These are phyloP conservation scores for Kodamaea jinghongensis DNA, from an alignment of 805 yeast species.

Conservation along the genomic window DNA sequence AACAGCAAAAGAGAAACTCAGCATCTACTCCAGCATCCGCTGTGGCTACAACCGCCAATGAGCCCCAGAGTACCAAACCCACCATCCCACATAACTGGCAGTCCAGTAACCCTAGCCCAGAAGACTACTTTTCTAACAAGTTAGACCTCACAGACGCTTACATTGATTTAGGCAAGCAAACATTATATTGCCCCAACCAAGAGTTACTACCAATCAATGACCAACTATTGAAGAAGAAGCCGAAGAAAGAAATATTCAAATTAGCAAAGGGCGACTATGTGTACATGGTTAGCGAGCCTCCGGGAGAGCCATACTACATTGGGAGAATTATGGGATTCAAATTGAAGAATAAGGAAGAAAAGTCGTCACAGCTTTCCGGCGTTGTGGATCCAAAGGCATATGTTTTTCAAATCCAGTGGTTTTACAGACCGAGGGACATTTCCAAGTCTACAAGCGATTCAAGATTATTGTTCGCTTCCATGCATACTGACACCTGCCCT, in stretches of 20 bases:
- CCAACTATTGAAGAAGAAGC: constrained; percentile 4
- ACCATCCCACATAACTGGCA: constrained; percentile 50
- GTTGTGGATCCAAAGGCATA: constrained; percentile 47
- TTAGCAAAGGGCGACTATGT: constrained; percentile 62
- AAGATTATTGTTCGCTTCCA: constrained; percentile 74
- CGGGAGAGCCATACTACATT: constrained; percentile 90
- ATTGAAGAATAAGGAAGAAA: neutral
- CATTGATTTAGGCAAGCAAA: constrained; percentile 36
- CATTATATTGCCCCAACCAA: constrained; percentile 38
- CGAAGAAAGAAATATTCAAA: constrained; percentile 26
- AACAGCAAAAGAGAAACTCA: neutral
- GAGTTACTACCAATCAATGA: constrained; percentile 10
- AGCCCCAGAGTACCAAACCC: constrained; percentile 1
- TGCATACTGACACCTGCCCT: constrained; percentile 85
- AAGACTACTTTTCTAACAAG: constrained; percentile 42
- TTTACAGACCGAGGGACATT: constrained; percentile 83
- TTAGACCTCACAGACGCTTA: constrained; percentile 43
- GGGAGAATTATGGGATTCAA: constrained; percentile 78
- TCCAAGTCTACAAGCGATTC: constrained; percentile 66
- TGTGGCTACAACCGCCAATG: neutral
- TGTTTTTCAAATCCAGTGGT: constrained; percentile 80
- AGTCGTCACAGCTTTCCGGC: neutral
- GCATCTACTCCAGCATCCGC: constrained; percentile 1
- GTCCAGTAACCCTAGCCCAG: constrained; percentile 31
- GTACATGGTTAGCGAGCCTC: constrained; percentile 86